phyloP scores from a whole-genome alignment of 768 basidiomycete genomes.

The Xerocomellus dryophilus region DNA sequence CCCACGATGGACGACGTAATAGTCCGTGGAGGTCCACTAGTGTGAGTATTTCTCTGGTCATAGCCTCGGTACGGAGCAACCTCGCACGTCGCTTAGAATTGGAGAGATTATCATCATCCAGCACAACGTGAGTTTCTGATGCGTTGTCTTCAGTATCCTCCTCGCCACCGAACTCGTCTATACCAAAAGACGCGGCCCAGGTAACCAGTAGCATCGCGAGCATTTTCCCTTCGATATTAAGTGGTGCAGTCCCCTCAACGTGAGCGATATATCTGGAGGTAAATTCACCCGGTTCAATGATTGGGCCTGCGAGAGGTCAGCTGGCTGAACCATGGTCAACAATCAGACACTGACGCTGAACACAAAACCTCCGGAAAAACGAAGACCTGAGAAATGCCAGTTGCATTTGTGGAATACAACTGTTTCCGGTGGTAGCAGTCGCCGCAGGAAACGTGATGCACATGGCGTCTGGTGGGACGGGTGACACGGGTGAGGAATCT shows the following conservation, averaged over 20 bases:
- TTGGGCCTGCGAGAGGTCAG: slow-evolving; percentile 57
- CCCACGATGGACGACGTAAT: slow-evolving; percentile 79
- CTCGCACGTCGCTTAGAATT: slow-evolving; percentile 41
- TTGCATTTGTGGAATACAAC: slow-evolving; percentile 67
- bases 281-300: slow-evolving; percentile 81
- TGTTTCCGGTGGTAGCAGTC: slow-evolving; percentile 16
- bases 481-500: slow-evolving; percentile 30
- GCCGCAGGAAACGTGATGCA: slow-evolving; percentile 6
- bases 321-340: not conserved
- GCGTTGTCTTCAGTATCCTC: slow-evolving; percentile 21
- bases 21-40: slow-evolving; percentile 79
- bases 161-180: slow-evolving; percentile 73
- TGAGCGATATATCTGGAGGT: slow-evolving; percentile 67
- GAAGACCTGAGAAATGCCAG: slow-evolving; percentile 78
- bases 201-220: slow-evolving; percentile 77
- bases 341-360: slow-evolving; percentile 63
- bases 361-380: slow-evolving; percentile 81
- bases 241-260: slow-evolving; percentile 53
- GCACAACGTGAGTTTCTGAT: slow-evolving; percentile 9
- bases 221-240: slow-evolving; percentile 73
- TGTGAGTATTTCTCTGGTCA: slow-evolving; percentile 72
- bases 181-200: slow-evolving; percentile 88
- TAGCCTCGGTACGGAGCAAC: slow-evolving; percentile 58
- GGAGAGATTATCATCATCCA: slow-evolving; percentile 31
- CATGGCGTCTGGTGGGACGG: slow-evolving; percentile 26